Percentiles rank a stretch among this genome's conserved stretches.
phyloP scores from a whole-genome alignment of 2,329 filamentous ascomycete species.

The Tympanopsis confertula region DNA sequence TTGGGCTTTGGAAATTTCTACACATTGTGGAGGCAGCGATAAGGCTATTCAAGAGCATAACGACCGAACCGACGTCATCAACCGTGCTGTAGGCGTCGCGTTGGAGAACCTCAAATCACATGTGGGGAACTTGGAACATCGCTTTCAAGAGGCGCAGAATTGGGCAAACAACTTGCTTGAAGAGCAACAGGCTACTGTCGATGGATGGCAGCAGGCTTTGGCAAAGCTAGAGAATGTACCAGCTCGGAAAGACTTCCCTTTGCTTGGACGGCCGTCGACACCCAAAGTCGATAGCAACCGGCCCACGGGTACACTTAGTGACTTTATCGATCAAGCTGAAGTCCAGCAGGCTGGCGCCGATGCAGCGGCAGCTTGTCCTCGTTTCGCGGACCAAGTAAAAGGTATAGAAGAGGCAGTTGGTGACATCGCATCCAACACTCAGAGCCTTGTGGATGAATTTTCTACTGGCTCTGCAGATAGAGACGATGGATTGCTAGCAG shows the following conservation, averaged over 20 bases:
- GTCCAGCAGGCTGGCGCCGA: not conserved
- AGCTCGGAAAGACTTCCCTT: conserved; percentile 25
- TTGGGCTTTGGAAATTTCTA: conserved; percentile 42
- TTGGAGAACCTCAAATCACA: conserved; percentile 42
- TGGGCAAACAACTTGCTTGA: conserved; percentile 29
- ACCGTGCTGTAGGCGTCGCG: conserved; percentile 43
- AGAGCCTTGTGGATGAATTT: not conserved
- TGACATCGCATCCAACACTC: not conserved
- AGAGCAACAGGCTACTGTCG: conserved; percentile 27
- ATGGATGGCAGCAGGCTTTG: conserved; percentile 25
- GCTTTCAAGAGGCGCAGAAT: conserved; percentile 28
- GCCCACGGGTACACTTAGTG: not conserved
- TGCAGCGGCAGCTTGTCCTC: not conserved
- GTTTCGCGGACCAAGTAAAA: not conserved
- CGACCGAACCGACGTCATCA: conserved; percentile 33
- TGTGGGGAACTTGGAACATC: conserved; percentile 27
- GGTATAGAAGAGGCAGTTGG: not conserved
- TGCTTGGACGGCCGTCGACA: conserved; percentile 6
- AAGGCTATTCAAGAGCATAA: conserved; percentile 34
- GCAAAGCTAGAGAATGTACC: conserved; percentile 23
- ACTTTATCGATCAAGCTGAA: not conserved
- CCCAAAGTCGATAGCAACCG: not conserved
- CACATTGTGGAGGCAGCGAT: conserved; percentile 34
- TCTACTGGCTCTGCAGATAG: not conserved
- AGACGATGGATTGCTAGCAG: conserved; percentile 33